Evolutionary conservation across 192 early-diverging fungal genomes (phyloP), one percentile per base, ranked within the genome.

Genomic region (Coemansia sp.): DNA sequence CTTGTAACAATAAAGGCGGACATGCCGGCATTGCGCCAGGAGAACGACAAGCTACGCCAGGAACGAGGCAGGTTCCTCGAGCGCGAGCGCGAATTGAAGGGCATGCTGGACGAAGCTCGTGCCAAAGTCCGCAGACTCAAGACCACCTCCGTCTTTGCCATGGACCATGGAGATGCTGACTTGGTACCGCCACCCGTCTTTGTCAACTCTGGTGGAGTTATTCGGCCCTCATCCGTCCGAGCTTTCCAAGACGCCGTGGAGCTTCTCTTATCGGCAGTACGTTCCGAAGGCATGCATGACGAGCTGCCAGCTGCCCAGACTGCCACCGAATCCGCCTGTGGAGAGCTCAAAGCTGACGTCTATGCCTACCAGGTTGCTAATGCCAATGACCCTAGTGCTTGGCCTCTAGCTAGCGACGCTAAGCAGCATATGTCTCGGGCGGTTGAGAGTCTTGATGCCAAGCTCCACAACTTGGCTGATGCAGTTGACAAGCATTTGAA

Each of bases 171-270:
- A 3, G 81, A 79, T n/a, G 55, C 72, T 11, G 81, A 78, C 46
- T 62, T 84, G 62, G 82, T 78, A 36, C 82, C 85, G 45, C 78
- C 84, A 25, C 87, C 86, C 6, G 78, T 75, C 67, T 75, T 79
- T 69, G 73, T 72, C 41, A 84, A 76, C 25, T 65, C 86, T 14
- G 83, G 87, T 63, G 94, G 92, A 21, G 86, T 85, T 14, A 86
- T 98, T 39, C 87, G 92, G 14, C 89, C 89, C 37, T 82, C 84
- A 4, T 83, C 87, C 31, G 84, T 96, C 23, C 84, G 87, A 27
- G 79, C 85, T 17, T 96, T 94, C 84, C 90, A 96, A 70, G 85
- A 84, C 14, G 90, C 94, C n/a, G 86, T 95, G 34, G 92, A 95
- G 72, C 87, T 89, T 36, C 82, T 98, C 8, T 75, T 98, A 37